Percentiles rank a stretch among this genome's conserved stretches.
phyloP scores from a whole-genome alignment of 768 basidiomycete genomes.

The Antrodiella citrinella region DNA sequence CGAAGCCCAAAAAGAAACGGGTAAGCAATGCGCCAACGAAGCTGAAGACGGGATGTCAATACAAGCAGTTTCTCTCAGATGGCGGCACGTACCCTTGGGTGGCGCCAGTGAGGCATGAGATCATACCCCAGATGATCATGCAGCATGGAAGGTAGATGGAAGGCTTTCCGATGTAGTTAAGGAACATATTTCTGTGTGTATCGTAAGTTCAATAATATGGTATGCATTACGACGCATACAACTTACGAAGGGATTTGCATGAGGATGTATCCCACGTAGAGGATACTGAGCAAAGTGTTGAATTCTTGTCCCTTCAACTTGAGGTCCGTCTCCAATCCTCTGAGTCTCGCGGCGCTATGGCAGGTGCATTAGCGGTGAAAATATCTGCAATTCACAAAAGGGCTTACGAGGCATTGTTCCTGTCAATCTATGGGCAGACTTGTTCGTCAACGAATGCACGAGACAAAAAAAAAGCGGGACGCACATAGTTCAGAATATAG shows the following conservation, averaged over 20 bases:
- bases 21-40: constrained; percentile 59
- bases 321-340: constrained; percentile 65
- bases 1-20: constrained; percentile 65
- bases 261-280: constrained; percentile 66
- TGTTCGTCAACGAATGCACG: not conserved
- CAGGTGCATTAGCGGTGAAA: not conserved
- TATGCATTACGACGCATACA: not conserved
- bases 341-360: constrained; percentile 61
- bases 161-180: constrained; percentile 59
- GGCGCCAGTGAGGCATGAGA: constrained; percentile 32
- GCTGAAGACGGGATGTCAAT: constrained; percentile 7
- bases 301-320: constrained; percentile 55
- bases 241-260: constrained; percentile 76
- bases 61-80: constrained; percentile 11
- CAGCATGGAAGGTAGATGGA: constrained; percentile 59
- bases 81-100: constrained; percentile 17
- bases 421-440: constrained; percentile 42
- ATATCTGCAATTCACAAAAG: not conserved
- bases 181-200: constrained; percentile 55
- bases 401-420: constrained; percentile 59
- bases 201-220: not conserved
- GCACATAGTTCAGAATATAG: constrained; percentile 40
- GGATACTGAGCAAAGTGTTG: constrained; percentile 55
- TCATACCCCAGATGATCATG: constrained; percentile 65
- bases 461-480: constrained; percentile 9